These are phyloP conservation scores for Nothophaeocryptopus gaeumannii DNA, from an alignment of 2,329 filamentous ascomycete species.

Conservation along the genomic window DNA sequence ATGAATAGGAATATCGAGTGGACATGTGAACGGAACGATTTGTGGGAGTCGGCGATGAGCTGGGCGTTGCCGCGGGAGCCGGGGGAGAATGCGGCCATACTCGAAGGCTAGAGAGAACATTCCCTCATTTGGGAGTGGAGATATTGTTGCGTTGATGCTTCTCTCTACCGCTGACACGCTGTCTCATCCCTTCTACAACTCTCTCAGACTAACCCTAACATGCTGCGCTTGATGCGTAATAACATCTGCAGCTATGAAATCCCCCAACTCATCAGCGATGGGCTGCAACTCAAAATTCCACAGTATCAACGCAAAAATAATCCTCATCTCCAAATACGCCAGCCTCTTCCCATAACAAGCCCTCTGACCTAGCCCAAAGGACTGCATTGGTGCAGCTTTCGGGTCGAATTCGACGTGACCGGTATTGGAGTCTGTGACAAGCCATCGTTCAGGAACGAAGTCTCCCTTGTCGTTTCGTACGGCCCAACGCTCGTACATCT, in stretches of 20 bases:
- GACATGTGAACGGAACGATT: slow-evolving; percentile 33
- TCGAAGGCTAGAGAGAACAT: neutral
- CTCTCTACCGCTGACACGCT: neutral
- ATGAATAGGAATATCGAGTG: slow-evolving; percentile 43
- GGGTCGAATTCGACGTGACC: neutral
- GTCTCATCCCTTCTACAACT: neutral
- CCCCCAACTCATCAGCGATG: neutral
- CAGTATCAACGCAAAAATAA: slow-evolving; percentile 6
- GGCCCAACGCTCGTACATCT: neutral
- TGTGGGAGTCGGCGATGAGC: slow-evolving; percentile 35
- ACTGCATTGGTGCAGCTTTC: slow-evolving; percentile 9
- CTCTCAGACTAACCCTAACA: neutral
- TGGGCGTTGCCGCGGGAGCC: slow-evolving; percentile 15
- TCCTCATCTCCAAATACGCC: slow-evolving; percentile 9
- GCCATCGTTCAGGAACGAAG: neutral
- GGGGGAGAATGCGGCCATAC: slow-evolving; percentile 13
- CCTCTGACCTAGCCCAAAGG: slow-evolving; percentile 3
- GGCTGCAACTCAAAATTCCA: slow-evolving; percentile 6
- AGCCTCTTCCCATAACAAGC: slow-evolving; percentile 10
- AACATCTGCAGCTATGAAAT: slow-evolving; percentile 4
- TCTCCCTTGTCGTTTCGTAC: too few relatives aligned
- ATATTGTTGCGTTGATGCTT: neutral
- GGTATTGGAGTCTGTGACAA: neutral
- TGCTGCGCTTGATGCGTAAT: slow-evolving; percentile 4
- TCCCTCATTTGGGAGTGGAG: neutral